Base-by-base conservation (phyloP, 2,329 filamentous ascomycete genomes). In the Cladobotryum protrusum region DNA sequence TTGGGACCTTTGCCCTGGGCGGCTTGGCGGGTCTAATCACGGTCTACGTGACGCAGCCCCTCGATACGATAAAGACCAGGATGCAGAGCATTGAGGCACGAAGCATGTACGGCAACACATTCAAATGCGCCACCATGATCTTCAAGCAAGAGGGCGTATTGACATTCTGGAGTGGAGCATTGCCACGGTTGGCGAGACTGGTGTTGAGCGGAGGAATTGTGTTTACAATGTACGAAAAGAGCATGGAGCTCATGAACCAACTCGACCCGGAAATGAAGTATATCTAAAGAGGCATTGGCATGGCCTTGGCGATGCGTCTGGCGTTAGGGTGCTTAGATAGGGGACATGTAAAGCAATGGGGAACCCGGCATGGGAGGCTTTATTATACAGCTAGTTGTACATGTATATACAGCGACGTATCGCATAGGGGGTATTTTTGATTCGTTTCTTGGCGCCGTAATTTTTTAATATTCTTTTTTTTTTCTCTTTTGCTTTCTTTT, bases 191-290 rank as follows among this genome's bases (percentile, higher is more conserved):
- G 61, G 92, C 83, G 19, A 77, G 93, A 50, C 67, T 99, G 59
- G 87, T 96, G 39, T 69, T 97, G 68, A 96, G 90, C 63, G 93
- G 93, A 49, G 93, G 93, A 15, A 96, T 99, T 63, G 93, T 99
- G 37, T 99, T 99, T 64, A 95, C 93, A 18, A 95, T 97, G 85
- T 93, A 96, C 67, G 92, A 97, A 74, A 96, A 96, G 79, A 87
- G 86, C 52, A 97, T 97, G 75, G 92, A 96, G 47, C 61, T 90
- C 51, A 82, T 99, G 74, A 81, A 89, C 61, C 76, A 67, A 62
- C 52, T 91, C 47, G 93, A 99, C 66, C 93, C 93, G 0, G 80
- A 95, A 61, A 83, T 83, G 63, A 86, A 78, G 66, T 96, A 95
- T 64, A 81, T 97, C 56, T 95, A 62, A 50, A 7, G 52, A 47